Evolutionary conservation across 1,284 basidiomycete genomes (phyloP).

Genomic region (Sanghuangporus weigelae): DNA sequence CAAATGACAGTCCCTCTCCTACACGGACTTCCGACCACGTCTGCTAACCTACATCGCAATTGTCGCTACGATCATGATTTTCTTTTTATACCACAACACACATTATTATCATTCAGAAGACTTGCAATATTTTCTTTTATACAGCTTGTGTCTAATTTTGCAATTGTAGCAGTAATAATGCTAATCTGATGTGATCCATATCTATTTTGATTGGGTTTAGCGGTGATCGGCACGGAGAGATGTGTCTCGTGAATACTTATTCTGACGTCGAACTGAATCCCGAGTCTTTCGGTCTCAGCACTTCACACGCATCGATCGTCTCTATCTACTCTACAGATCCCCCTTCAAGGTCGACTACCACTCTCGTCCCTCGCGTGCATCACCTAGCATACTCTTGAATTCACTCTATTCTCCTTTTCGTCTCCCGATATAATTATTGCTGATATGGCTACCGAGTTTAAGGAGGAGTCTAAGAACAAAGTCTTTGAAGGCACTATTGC

Average conservation of each 20-base stretch:
- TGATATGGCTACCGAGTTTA: slow-evolving; percentile 33
- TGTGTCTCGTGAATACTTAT: neutral
- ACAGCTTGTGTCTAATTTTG: neutral
- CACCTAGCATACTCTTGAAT: neutral
- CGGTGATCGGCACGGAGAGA: neutral
- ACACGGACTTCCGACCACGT: neutral
- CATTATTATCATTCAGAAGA: too few relatives aligned
- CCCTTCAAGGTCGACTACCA: neutral
- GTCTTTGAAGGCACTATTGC: slow-evolving; percentile 73
- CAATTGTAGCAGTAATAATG: neutral
- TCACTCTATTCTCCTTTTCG: neutral
- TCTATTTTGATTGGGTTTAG: neutral
- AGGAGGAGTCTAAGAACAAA: slow-evolving; percentile 73
- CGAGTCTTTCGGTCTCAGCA: neutral
- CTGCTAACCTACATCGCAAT: too few relatives aligned
- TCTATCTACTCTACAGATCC: neutral
- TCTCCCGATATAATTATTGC: neutral
- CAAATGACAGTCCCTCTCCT: neutral
- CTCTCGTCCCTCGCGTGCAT: neutral
- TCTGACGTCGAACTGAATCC: neutral
- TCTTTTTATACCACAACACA: too few relatives aligned
- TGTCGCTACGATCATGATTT: too few relatives aligned
- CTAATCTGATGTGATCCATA: too few relatives aligned
- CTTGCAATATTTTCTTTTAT: neutral
- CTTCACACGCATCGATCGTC: neutral